Base-by-base conservation (phyloP, 2,329 filamentous ascomycete species). In the Aspergillus awamori region DNA sequence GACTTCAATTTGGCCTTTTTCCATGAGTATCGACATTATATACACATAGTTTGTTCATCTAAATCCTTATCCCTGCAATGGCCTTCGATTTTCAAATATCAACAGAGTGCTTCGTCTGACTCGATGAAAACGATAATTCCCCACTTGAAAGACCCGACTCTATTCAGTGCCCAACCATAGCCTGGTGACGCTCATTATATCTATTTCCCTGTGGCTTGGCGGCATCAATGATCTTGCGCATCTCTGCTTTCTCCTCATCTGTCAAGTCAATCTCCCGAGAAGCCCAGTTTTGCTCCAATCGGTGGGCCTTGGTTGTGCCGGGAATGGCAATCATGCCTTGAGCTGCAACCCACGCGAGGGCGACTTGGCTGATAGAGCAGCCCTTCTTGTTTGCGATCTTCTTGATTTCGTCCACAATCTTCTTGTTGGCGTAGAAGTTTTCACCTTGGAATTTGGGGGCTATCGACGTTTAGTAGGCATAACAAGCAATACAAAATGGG, bases 311-410 rank as follows among this genome's bases (percentile, higher is more conserved):
- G 0, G 79, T 81, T 0, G 79, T 81, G 1, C 81, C 81, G 0
- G 81, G 80, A 53, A 82, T 82, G 0, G 80, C 70, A 61, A 83
- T 80, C 69, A 80, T 68, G 0, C 75, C 74, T 43, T 80, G 75
- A 69, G 76, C 67, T 8, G 72, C 74, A 1, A 79, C 76, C 78
- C 77, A 80, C 0, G 77, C 75, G 0, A 79, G 70, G 0, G 78
- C 77, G 6, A 79, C 69, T 52, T 80, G 77, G 3, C 74, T 65
- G 22, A 73, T 55, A 0, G 65, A 70, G 65, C 74, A 76, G 3
- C 74, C 74, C 58, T 74, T 78, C 3, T 65, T 68, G 3, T 36
- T n/a, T 0, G 79, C 76, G 1, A 81, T 65, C 59, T 75, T 76
- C 68, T 79, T 76, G 56, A 81, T 74, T 59, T 79, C 75, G 1